Evolutionary conservation across 148 eudicot genomes (phyloP), one percentile per base, ranked within the genome.

Genomic region (Rhododendron kiyosumense): DNA sequence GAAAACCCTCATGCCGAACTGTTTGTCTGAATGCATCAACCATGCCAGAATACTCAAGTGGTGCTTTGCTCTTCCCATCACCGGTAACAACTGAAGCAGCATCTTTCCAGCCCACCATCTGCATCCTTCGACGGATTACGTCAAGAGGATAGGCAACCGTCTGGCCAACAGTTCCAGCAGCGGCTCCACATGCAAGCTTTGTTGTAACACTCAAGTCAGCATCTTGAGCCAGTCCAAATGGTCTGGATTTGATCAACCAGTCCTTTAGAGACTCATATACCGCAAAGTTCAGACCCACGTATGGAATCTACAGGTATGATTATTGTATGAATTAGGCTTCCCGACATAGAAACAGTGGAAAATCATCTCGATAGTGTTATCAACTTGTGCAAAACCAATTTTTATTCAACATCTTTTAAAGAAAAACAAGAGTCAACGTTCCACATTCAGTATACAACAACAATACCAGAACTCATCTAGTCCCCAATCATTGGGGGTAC

Each of bases 81-180:
- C 98, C 98, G 41, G 91, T 90, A 43, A 96, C 87, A 71, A 96
- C 92, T 4, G 98, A 89, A 77, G 98, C 91, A 85, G 99, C 98
- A 84, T 81, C 94, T 89, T 93, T 96, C 99, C 98, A 96, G 59
- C 99, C 98, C 18, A 90, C 96, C 99, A 96, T 96, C 90, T 96
- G 98, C 99, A 96, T 96, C 89, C 99, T 91, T 87, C 99, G 90
- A 45, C 98, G 98, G 82, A 96, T 91, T 38, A 96, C 98, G 84
- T 96, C 98, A 83, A 95, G 93, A 79, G 99, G 99, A 85, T 96
- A 96, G 79, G 98, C 99, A 85, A 94, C 96, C 15, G 98, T 94
- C 85, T 96, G 98, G 80, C 98, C 98, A 73, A 94, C 90, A 46
- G 99, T 96, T 79, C 99, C 99, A 69, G 99, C 99, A 26, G 91